These are phyloP conservation scores for Canariomyces notabilis DNA, from an alignment of 2,329 filamentous ascomycete species.

Conservation along the genomic window DNA sequence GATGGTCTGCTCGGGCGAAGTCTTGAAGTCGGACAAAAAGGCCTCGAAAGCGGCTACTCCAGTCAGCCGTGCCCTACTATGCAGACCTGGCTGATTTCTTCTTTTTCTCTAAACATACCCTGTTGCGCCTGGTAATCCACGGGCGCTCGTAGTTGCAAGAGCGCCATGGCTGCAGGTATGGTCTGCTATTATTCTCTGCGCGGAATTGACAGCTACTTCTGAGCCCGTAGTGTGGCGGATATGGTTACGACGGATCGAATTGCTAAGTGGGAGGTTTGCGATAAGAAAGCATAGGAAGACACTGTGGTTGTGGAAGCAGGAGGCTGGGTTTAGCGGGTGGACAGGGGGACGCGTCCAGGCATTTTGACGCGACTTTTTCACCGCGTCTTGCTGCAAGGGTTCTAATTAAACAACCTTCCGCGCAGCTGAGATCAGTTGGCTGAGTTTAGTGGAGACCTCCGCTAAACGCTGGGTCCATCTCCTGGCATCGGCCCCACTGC, in stretches of 20 bases:
- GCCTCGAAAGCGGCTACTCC: slow-evolving; percentile 70
- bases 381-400: slow-evolving; percentile 14
- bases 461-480: background rate
- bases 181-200: slow-evolving; percentile 8
- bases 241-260: slow-evolving; percentile 13
- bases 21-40: slow-evolving; percentile 87
- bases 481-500: slow-evolving; percentile 1
- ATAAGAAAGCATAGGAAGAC: slow-evolving; percentile 18
- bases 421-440: slow-evolving; percentile 13
- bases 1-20: slow-evolving; percentile 63
- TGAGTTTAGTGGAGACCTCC: too few relatives aligned
- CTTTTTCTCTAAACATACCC: slow-evolving; percentile 46
- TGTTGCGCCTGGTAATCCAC: slow-evolving; percentile 88
- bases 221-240: slow-evolving; percentile 13
- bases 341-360: slow-evolving; percentile 26
- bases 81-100: background rate
- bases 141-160: slow-evolving; percentile 70
- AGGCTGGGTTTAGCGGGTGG: slow-evolving; percentile 19
- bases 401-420: slow-evolving; percentile 12
- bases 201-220: slow-evolving; percentile 4
- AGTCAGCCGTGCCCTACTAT: slow-evolving; percentile 6
- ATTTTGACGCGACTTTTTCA: slow-evolving; percentile 25
- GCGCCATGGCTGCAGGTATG: slow-evolving; percentile 60
- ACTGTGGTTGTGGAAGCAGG: slow-evolving; percentile 9
- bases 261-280: slow-evolving; percentile 6